Evolutionary conservation across 208 protist genomes (phyloP), one percentile per base, ranked within the genome.

Genomic region (Leishmania martiniquensis): DNA sequence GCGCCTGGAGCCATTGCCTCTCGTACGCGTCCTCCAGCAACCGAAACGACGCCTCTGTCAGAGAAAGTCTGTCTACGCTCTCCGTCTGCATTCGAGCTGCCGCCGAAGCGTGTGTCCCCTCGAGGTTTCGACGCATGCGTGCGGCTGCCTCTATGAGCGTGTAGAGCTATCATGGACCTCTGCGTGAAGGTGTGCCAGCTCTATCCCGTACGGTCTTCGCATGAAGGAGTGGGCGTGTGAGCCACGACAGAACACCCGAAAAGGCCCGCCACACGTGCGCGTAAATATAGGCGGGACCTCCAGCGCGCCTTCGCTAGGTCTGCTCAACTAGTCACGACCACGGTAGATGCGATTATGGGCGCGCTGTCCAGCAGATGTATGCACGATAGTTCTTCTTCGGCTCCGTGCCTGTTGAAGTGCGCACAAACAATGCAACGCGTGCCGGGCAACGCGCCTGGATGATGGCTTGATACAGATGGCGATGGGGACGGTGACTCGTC

Each of bases 11-110:
- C 63, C 57, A 65, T 59, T 83, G 73, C 32, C 51, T 55, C 32
- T 75, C 68, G 74, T 83, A 83, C 0, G 79, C 74, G 55, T 78
- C 79, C 47, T 76, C 74, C 25, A 83, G 66, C 29, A 69, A 73
- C 1, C 51, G 49, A 42, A 78, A 83, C 42, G 79, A 57, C 39
- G 39, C 47, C 69, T 83, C 79, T 12, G 52, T 78, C 20, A 83
- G 66, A 13, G 79, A 59, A 20, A 83, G 79, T 1, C 34, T 44
- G 9, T 79, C 79, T 29, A 54, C 7, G 37, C 49, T 10, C 15
- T 72, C 49, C 15, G 44, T 9, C 6, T 44, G 20, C 77, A 82
- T 82, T 25, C 25, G 42, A 9, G 22, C 25, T 49, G 65, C 42
- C 6, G 22, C 39, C 15, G 42, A 4, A 44, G 37, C 25, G 37